Conservation (phyloP, 192 early-diverging fungal species). For the Rhizophagus prolifer region DNA sequence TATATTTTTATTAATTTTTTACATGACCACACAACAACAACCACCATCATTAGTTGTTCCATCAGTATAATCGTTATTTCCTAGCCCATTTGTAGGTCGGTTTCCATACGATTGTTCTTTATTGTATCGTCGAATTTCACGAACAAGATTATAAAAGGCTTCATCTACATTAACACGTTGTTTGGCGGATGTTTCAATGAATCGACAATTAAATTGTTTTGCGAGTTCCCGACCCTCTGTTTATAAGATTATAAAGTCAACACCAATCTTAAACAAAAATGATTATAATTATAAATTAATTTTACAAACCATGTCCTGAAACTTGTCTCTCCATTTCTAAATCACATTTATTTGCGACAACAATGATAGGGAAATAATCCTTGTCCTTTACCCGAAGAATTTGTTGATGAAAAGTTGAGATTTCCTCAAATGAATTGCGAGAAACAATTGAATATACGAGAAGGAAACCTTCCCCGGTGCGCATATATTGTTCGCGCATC, state of each 20-base stretch:
- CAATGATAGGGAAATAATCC: slow-evolving; percentile 85
- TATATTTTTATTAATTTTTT: slow-evolving; percentile 28
- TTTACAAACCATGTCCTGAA: slow-evolving; percentile 49
- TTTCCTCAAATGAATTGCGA: slow-evolving; percentile 87
- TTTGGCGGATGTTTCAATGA: slow-evolving; percentile 90
- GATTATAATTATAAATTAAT: background rate
- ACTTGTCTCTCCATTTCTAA: slow-evolving; percentile 82
- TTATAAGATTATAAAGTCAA: background rate
- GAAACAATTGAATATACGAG: slow-evolving; percentile 93
- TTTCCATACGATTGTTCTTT: slow-evolving; percentile 60
- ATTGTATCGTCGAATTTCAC: slow-evolving; percentile 79
- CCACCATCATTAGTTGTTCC: slow-evolving; percentile 42
- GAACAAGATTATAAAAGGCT: slow-evolving; percentile 84
- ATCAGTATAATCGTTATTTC: slow-evolving; percentile 37
- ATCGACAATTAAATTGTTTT: slow-evolving; percentile 69
- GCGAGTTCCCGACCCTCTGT: slow-evolving; percentile 83
- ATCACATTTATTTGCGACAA: slow-evolving; percentile 96
- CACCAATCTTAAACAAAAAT: background rate
- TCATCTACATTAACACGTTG: slow-evolving; percentile 90
- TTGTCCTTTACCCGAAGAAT: slow-evolving; percentile 95
- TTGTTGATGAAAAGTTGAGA: slow-evolving; percentile 89
- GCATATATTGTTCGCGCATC: slow-evolving; percentile 96
- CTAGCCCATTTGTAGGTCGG: slow-evolving; percentile 41
- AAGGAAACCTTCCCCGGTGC: slow-evolving; percentile 93
- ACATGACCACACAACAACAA: slow-evolving; percentile 64